These are phyloP conservation scores for Meyerozyma elateridarum DNA, from an alignment of 1,139 yeast species.

Conservation along the genomic window DNA sequence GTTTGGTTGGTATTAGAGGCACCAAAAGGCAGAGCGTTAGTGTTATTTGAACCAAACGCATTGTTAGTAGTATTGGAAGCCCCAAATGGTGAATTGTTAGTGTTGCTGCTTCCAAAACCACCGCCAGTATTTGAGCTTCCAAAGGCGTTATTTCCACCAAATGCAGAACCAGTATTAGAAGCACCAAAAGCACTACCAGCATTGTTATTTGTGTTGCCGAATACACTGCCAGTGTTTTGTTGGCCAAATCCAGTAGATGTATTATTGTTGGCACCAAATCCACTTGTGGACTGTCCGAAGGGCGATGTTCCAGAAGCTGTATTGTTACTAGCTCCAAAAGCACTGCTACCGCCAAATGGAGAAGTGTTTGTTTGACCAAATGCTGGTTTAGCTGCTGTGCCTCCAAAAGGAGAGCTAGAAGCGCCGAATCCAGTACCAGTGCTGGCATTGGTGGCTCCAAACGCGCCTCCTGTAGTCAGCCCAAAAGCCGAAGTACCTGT, in stretches of 20 bases:
- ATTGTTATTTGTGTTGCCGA: slow-evolving; percentile 15
- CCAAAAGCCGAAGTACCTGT: slow-evolving; percentile 22
- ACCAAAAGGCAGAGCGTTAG: slow-evolving; percentile 11
- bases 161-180: slow-evolving; percentile 8
- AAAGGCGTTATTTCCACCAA: slow-evolving; percentile 17
- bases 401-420: slow-evolving; percentile 17
- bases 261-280: slow-evolving; percentile 11
- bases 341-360: slow-evolving; percentile 17
- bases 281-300: slow-evolving; percentile 7
- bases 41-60: slow-evolving; percentile 14
- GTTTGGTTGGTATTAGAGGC: slow-evolving; percentile 17
- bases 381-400: slow-evolving; percentile 11
- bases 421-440: slow-evolving; percentile 25
- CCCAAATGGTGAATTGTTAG: slow-evolving; percentile 11
- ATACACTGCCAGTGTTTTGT: slow-evolving; percentile 8
- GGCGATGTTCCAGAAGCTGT: too few species aligned
- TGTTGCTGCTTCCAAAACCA: slow-evolving; percentile 21
- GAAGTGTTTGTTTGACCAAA: slow-evolving; percentile 13
- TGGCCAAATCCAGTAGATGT: slow-evolving; percentile 17
- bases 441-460: slow-evolving; percentile 15
- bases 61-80: slow-evolving; percentile 12
- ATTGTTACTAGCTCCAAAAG: slow-evolving; percentile 7
- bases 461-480: slow-evolving; percentile 15
- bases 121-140: slow-evolving; percentile 22
- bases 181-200: slow-evolving; percentile 17